Conservation (phyloP, 768 basidiomycete species). For the Imleria badia region DNA sequence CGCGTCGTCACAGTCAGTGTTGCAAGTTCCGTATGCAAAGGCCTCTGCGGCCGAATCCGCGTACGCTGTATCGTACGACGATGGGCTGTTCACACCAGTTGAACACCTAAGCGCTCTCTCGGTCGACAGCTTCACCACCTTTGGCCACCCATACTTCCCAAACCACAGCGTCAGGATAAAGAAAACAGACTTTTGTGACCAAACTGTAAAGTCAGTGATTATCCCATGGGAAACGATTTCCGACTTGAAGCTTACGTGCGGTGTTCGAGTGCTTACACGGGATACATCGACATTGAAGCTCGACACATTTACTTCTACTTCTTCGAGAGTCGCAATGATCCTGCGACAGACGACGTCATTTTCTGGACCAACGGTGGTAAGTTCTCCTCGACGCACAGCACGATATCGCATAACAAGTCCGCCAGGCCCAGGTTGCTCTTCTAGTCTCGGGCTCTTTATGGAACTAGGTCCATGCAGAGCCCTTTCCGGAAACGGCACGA, state of each 20-base stretch:
- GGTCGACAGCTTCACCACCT: slow-evolving; percentile 34
- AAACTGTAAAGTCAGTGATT: slow-evolving; percentile 38
- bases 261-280: slow-evolving; percentile 51
- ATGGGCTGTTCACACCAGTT: slow-evolving; percentile 35
- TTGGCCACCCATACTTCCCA: slow-evolving; percentile 47
- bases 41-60: neutral
- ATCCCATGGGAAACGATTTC: too few species aligned
- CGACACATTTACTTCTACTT: slow-evolving; percentile 74
- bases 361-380: slow-evolving; percentile 59
- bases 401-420: neutral
- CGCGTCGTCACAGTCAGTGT: slow-evolving; percentile 22
- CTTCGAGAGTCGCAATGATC: slow-evolving; percentile 65
- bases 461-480: slow-evolving; percentile 76
- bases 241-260: neutral
- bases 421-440: slow-evolving; percentile 49
- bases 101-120: slow-evolving; percentile 32
- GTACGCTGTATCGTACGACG: slow-evolving; percentile 20
- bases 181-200: slow-evolving; percentile 39
- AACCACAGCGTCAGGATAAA: slow-evolving; percentile 42
- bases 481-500: slow-evolving; percentile 46
- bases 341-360: slow-evolving; percentile 56
- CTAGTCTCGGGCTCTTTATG: slow-evolving; percentile 67
- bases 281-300: slow-evolving; percentile 66
- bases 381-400: slow-evolving; percentile 21
- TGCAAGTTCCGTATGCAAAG: neutral